A percentile compares a stretch with the other conserved stretches of the same genome.
phyloP scores from a whole-genome alignment of 352 stramenopile species.

The Pythium monospermum region DNA sequence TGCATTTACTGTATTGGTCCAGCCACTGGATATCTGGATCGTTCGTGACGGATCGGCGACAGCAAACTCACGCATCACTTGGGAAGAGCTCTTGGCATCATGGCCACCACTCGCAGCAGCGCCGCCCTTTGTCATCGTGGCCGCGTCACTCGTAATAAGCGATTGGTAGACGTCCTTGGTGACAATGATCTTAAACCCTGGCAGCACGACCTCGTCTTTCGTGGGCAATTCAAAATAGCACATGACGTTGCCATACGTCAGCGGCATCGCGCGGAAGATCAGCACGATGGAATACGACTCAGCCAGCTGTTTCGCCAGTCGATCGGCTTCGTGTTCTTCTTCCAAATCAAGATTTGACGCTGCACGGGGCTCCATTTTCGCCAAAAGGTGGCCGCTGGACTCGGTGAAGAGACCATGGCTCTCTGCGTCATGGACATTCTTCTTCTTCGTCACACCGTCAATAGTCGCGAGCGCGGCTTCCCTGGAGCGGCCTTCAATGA shows the following conservation, averaged over 20 bases:
- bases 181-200: conserved; percentile 80
- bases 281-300: conserved; percentile 64
- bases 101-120: conserved; percentile 1
- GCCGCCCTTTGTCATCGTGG: too few relatives aligned
- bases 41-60: conserved; percentile 56
- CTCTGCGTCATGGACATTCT: conserved; percentile 24
- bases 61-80: conserved; percentile 49
- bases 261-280: conserved; percentile 57
- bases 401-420: conserved; percentile 57
- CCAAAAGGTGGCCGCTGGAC: conserved; percentile 36
- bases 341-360: conserved; percentile 31
- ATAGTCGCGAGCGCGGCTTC: conserved; percentile 11
- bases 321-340: conserved; percentile 70
- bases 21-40: conserved; percentile 58
- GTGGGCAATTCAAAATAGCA: conserved; percentile 63
- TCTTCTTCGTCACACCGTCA: conserved; percentile 16
- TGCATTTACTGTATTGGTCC: conserved; percentile 38
- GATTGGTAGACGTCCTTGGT: conserved; percentile 32
- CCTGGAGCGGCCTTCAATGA: conserved; percentile 36
- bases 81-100: conserved; percentile 32
- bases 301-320: conserved; percentile 54
- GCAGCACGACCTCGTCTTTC: conserved; percentile 40
- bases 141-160: background rate
- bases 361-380: conserved; percentile 30
- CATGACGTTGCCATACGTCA: conserved; percentile 66